Evolutionary conservation across 305 asterid species (phyloP), one percentile per base, ranked within the genome.

Genomic region (Fraxinus latifolia): DNA sequence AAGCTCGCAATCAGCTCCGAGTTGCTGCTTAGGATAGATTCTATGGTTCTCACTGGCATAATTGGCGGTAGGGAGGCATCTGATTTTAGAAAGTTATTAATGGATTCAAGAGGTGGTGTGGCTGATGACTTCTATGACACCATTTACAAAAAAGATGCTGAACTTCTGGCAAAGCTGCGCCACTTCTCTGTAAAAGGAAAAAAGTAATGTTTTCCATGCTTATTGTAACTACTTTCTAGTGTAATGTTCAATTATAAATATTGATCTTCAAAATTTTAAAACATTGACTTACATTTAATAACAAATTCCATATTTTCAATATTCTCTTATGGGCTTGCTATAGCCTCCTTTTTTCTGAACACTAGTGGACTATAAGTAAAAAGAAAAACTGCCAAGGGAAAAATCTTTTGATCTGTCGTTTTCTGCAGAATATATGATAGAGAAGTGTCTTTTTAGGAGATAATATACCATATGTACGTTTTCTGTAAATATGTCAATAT

Each of bases 21-120:
- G 86, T 79, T 94, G 89, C 95, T 92, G 78, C 95, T 92, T 81
- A 90, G 95, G 88, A 89, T 94, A 82, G 96, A 94, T 85, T 87
- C 97, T 11, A 87, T 94, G 93, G 93, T 94, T 85, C 92, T 94
- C 82, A 87, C 86, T 81, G 91, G 95, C 71, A 74, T 87, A 80
- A 85, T 92, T 87, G 90, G 88, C 80, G 86, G 89, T 87, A 58
- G 65, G 14, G 97, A 94, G 90, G 98, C 97, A 84, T 88, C 86
- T 81, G 91, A 85, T 65, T 85, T 92, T 82, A 90, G 98, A 88
- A 89, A 89, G 84, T 87, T 89, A 80, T 86, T 90, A 82, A 87
- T 89, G 82, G 88, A 89, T 83, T 89, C 92, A 73, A 88, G 89
- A 82, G 79, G 79, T 76, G 87, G 90, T 86, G 82, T 87, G 72